A percentile compares a stretch with the other conserved stretches of the same genome.
Conservation (phyloP, 768 basidiomycete genomes). For the Suillus variegatus region DNA sequence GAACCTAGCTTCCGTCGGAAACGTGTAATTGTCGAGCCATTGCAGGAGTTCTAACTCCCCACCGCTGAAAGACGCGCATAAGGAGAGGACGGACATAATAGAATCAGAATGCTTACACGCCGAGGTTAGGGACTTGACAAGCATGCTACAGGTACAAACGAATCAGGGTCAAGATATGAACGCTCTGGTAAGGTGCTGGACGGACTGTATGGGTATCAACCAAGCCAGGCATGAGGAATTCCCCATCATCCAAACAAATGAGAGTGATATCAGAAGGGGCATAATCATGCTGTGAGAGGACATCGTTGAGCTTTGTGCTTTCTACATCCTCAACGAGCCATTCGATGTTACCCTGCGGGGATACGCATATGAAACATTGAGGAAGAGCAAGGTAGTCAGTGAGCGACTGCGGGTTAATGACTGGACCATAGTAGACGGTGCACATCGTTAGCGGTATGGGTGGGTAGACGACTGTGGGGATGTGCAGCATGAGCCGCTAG, state of each 20-base stretch:
- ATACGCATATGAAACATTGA: constrained; percentile 56
- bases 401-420: constrained; percentile 54
- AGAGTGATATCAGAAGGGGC: constrained; percentile 34
- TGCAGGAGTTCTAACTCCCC: constrained; percentile 85
- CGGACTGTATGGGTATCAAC: constrained; percentile 88
- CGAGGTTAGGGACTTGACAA: constrained; percentile 46
- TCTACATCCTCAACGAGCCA: constrained; percentile 70
- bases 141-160: constrained; percentile 27
- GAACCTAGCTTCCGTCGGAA: constrained; percentile 85
- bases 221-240: constrained; percentile 86
- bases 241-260: constrained; percentile 45
- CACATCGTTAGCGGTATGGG: constrained; percentile 13
- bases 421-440: constrained; percentile 55
- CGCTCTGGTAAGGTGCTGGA: background rate
- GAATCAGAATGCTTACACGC: constrained; percentile 26
- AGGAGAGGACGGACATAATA: constrained; percentile 2
- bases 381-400: constrained; percentile 48
- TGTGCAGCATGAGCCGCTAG: background rate
- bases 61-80: constrained; percentile 48
- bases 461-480: background rate
- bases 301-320: constrained; percentile 46
- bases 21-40: constrained; percentile 85
- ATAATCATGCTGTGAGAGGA: constrained; percentile 53
- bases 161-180: constrained; percentile 2
- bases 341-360: constrained; percentile 54